These are phyloP conservation scores for Botryosphaeria dothidea DNA, from an alignment of 2,329 filamentous ascomycete species.

Conservation along the genomic window DNA sequence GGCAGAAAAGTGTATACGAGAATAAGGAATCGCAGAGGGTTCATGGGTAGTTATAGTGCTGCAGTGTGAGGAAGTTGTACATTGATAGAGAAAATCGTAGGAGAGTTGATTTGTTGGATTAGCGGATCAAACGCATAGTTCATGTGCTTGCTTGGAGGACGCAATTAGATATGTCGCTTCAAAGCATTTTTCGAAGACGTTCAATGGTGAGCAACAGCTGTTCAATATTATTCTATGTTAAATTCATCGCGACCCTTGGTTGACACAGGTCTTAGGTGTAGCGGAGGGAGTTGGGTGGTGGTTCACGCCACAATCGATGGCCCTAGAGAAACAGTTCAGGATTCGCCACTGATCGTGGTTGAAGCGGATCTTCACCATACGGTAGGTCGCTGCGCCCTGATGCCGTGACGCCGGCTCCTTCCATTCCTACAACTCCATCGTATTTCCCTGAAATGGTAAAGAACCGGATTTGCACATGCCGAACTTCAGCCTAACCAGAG, in stretches of 20 bases:
- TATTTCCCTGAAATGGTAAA: not conserved
- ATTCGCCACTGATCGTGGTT: too few relatives aligned
- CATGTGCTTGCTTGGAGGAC: not conserved
- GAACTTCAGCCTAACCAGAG: not conserved
- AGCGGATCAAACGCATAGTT: not conserved
- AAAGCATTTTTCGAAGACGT: not conserved
- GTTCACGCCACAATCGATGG: too few relatives aligned
- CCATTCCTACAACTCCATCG: too few relatives aligned
- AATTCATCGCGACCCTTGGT: too few relatives aligned
- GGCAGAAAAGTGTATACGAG: constrained; percentile 67
- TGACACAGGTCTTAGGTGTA: too few relatives aligned
- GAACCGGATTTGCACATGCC: not conserved
- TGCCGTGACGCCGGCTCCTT: too few relatives aligned
- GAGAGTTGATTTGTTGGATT: not conserved
- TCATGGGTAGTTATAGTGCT: constrained; percentile 36
- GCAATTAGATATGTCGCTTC: not conserved
- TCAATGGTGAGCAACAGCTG: not conserved
- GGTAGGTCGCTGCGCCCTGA: too few relatives aligned
- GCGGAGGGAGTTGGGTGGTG: too few relatives aligned
- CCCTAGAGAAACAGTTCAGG: too few relatives aligned
- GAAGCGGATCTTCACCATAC: too few relatives aligned
- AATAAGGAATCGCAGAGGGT: constrained; percentile 39
- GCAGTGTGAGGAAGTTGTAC: constrained; percentile 33
- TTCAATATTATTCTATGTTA: too few relatives aligned
- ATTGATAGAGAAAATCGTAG: not conserved